phyloP scores from a whole-genome alignment of 73 alveolate species.

The Stentor coeruleus region DNA sequence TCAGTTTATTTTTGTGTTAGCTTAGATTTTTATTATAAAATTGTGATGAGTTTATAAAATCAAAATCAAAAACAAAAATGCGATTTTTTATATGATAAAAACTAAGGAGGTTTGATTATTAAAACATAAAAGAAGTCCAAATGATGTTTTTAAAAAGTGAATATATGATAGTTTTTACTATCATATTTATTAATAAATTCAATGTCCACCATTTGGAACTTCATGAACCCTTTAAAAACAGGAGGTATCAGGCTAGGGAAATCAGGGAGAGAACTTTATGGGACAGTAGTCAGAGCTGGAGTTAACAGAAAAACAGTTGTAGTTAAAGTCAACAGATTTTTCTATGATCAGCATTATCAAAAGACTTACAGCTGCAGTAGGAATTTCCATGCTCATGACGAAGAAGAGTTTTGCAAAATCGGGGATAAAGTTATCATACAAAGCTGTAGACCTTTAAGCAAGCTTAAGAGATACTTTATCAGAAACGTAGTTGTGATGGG shows the following conservation, averaged over 20 bases:
- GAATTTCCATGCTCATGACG: conserved; percentile 53
- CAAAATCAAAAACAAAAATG: too few species aligned
- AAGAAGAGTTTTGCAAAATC: conserved; percentile 52
- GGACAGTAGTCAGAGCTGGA: conserved; percentile 58
- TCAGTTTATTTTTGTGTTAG: too few species aligned
- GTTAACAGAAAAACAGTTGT: conserved; percentile 56
- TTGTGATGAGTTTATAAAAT: too few species aligned
- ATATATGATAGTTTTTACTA: too few species aligned
- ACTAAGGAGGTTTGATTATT: too few species aligned
- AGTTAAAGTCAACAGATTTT: conserved; percentile 33
- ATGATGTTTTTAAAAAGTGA: too few species aligned
- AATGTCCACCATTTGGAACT: conserved; percentile 47
- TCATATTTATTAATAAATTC: too few species aligned
- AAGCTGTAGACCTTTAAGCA: conserved; percentile 38
- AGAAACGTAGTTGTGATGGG: conserved; percentile 45
- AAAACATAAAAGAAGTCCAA: too few species aligned
- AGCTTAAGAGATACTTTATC: conserved; percentile 41
- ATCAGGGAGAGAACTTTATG: conserved; percentile 51
- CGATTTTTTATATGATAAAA: too few species aligned
- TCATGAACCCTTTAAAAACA: conserved; percentile 45
- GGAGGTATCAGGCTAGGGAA: conserved; percentile 38
- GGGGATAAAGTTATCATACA: conserved; percentile 66
- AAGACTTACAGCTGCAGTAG: neutral
- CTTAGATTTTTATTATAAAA: too few species aligned
- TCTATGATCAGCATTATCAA: conserved; percentile 16